These are phyloP conservation scores for Coprinopsis sp. DNA, from an alignment of 768 basidiomycete genomes.

Conservation along the genomic window DNA sequence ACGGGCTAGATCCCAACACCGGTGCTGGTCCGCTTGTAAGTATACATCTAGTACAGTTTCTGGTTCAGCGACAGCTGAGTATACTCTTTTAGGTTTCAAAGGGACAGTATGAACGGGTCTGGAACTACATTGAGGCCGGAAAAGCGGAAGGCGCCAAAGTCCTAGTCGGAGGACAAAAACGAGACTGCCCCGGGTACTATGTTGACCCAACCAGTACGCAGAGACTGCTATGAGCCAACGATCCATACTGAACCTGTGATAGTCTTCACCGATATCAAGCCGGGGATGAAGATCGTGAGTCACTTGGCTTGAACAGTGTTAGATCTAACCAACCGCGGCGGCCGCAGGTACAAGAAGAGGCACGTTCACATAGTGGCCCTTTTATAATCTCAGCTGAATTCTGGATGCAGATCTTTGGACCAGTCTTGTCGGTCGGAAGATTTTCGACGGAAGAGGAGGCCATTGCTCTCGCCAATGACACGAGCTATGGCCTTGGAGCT, in stretches of 20 bases:
- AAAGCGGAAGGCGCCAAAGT: constrained; percentile 79
- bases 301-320: constrained; percentile 5
- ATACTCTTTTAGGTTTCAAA: constrained; percentile 62
- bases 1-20: constrained; percentile 41
- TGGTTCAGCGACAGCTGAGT: neutral
- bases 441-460: constrained; percentile 89
- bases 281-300: constrained; percentile 83
- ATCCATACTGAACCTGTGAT: neutral
- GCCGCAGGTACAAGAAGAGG: constrained; percentile 66
- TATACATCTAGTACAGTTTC: neutral
- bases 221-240: constrained; percentile 2
- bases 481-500: constrained; percentile 87
- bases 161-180: constrained; percentile 75
- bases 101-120: constrained; percentile 78
- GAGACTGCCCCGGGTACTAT: constrained; percentile 75
- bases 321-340: constrained; percentile 7
- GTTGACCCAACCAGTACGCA: constrained; percentile 83
- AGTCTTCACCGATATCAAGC: constrained; percentile 81
- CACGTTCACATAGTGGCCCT: constrained; percentile 16
- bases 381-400: constrained; percentile 10
- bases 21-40: neutral
- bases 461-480: constrained; percentile 79
- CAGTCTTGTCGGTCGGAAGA: constrained; percentile 77
- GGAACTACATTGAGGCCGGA: constrained; percentile 85
- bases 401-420: constrained; percentile 78